phyloP scores from a whole-genome alignment of 2,329 filamentous ascomycete genomes.

The Talaromyces sp. region DNA sequence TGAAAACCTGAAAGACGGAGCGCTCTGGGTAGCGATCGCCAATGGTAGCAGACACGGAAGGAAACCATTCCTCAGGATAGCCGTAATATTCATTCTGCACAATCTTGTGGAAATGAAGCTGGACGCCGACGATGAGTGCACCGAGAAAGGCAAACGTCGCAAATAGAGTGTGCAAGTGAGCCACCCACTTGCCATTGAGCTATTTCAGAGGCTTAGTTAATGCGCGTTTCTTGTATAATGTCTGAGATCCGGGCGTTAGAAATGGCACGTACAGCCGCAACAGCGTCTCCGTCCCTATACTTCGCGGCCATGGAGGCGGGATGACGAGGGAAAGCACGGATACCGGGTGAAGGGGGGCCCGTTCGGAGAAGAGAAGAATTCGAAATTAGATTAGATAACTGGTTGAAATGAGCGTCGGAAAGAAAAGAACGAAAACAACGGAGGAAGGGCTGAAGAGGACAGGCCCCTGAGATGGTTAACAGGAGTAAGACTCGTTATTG shows the following conservation, averaged over 20 bases:
- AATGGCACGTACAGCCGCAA: slow-evolving; percentile 49
- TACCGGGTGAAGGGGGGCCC: slow-evolving; percentile 2
- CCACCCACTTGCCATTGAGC: slow-evolving; percentile 85
- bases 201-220: slow-evolving; percentile 20
- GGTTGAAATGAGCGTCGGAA: background rate
- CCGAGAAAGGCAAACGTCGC: slow-evolving; percentile 83
- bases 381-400: background rate
- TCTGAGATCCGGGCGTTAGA: background rate
- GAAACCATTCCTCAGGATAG: slow-evolving; percentile 94
- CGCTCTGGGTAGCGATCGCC: slow-evolving; percentile 95
- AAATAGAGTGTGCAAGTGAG: slow-evolving; percentile 75
- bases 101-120: slow-evolving; percentile 91
- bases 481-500: background rate
- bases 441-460: background rate
- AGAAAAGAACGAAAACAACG: slow-evolving; percentile 10
- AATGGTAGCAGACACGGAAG: slow-evolving; percentile 92
- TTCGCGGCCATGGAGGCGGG: slow-evolving; percentile 51
- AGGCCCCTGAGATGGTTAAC: slow-evolving; percentile 1
- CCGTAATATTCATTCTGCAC: slow-evolving; percentile 95
- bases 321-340: slow-evolving; percentile 12
- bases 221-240: background rate
- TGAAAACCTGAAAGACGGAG: slow-evolving; percentile 95
- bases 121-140: slow-evolving; percentile 72
- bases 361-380: slow-evolving; percentile 2
- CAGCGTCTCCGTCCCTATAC: slow-evolving; percentile 57